Base-by-base conservation (phyloP, 2,329 filamentous ascomycete species). In the Colletotrichum graminicola region DNA sequence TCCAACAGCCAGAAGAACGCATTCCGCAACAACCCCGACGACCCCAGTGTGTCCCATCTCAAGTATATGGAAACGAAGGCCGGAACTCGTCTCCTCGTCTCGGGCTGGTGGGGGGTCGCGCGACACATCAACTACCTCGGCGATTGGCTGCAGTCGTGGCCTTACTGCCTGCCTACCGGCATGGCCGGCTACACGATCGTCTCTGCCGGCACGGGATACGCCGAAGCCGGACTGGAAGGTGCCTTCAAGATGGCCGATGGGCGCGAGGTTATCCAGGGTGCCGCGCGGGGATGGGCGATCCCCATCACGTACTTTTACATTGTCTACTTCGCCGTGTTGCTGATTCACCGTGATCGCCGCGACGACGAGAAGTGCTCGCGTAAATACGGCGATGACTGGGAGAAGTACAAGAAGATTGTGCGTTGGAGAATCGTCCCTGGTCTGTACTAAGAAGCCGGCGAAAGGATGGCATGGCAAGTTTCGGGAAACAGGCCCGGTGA, bases 51-150 rank as follows among this genome's bases (percentile, higher is more conserved):
- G 67, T 87, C 90, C 52, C 92, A 97, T 78, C 89, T 98, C 75
- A 90, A 92, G 79, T 97, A 92, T 81, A 94, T 98, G 72, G 86
- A 96, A 83, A 98, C 95, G 12, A 90, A 91, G 78, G 87, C 89
- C 2, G 95, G 95, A 62, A 94, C 93, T 69, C 93, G 91, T 76
- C 89, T 98, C 39, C 87, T 98, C 74, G 90, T 91, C 4, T 92
- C 93, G 0, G 95, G 95, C 67, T 98, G 95, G 95, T 98, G 95
- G 95, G 95, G 95, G 54, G 86, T 90, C 29, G 93, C 95, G 0
- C 90, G 95, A 52, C 95, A 98, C 82, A 95, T 98, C 86, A 98
- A 98, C 84, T 98, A 98, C 82, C 83, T 97, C 1, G 95, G 95
- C 63, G 95, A 98, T 83, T 98, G 95, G 95, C 87, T 96, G 75